Base-by-base conservation (phyloP, 257 asterid genomes). In the Rubia yunnanensis region DNA sequence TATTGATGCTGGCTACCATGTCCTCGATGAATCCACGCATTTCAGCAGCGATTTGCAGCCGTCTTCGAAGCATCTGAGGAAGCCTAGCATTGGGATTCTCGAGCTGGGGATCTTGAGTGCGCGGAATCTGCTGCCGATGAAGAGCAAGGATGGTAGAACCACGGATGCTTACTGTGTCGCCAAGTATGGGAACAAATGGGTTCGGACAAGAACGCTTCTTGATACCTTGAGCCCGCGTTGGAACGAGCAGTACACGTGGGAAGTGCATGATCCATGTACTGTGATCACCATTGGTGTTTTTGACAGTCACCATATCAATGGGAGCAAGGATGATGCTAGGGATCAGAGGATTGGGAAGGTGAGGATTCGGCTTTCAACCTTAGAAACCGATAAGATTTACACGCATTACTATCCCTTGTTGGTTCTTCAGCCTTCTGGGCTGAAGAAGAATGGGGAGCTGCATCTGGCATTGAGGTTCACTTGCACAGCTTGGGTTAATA, bases 161-260 rank as follows among this genome's bases (percentile, higher is more conserved):
- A 89, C 99, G 0, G 99, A 92, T 69, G 87, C 99, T 7, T 92
- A 92, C 53, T 92, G 99, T 35, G 94, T 92, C 49, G 99, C 96
- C 0, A 92, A 88, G 76, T 92, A 92, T 36, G 99, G 99, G n/a
- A 89, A 82, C 87, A 92, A 92, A 68, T 92, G 97, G 99, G 81
- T 86, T 48, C 86, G 97, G 28, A 92, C 99, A 10, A 79, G 97
- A 64, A 92, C 99, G 1, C 88, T 89, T 30, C 83, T 89, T 5
- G 83, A 88, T 78, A 81, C 85, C 5, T 76, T 87, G 64, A 77
- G 80, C 48, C 99, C 99, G 32, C 77, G 83, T 13, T 92, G 94
- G 96, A 92, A 92, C 34, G 99, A 92, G 81, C 99, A 92, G 86
- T 92, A 87, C 61, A 89, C 99, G 0, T 92, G 99, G 99, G 99